Conservation (phyloP, 1,139 yeast genomes). For the Zygotorulaspora mrakii region DNA sequence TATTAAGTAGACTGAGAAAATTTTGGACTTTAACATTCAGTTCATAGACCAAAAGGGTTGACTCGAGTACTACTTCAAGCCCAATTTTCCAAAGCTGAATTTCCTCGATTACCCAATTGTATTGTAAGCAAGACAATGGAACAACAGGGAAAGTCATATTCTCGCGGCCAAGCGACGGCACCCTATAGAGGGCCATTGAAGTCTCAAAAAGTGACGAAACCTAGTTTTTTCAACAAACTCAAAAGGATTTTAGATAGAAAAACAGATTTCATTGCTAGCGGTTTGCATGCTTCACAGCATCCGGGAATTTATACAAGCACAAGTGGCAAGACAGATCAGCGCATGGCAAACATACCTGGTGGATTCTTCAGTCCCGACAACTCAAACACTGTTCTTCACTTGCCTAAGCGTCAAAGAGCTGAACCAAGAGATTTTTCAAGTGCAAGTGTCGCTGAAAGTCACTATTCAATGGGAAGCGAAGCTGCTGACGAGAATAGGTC, state of each 20-base stretch:
- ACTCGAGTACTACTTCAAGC: too few species aligned
- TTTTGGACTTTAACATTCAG: neutral
- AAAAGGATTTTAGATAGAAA: constrained; percentile 14
- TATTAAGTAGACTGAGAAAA: neutral
- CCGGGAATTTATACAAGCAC: neutral
- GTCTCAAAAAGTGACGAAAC: constrained; percentile 12
- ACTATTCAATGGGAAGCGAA: constrained; percentile 1
- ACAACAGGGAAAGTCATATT: constrained; percentile 13
- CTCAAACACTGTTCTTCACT: constrained; percentile 5
- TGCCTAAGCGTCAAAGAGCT: constrained; percentile 3
- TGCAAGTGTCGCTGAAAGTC: neutral
- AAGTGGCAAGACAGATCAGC: neutral
- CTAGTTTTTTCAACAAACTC: constrained; percentile 17
- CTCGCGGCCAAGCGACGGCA: constrained; percentile 18
- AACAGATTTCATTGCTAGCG: neutral
- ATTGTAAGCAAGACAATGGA: constrained; percentile 6
- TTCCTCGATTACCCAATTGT: neutral
- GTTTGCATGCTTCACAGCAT: neutral
- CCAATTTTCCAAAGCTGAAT: neutral
- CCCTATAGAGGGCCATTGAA: constrained; percentile 26
- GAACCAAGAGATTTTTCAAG: neutral
- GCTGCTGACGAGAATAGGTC: constrained; percentile 10
- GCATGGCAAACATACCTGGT: constrained; percentile 17
- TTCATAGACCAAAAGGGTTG: neutral
- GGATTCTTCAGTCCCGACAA: constrained; percentile 19